These are phyloP conservation scores for Aspergillus ruber DNA, from an alignment of 2,329 filamentous ascomycete genomes.

Conservation along the genomic window DNA sequence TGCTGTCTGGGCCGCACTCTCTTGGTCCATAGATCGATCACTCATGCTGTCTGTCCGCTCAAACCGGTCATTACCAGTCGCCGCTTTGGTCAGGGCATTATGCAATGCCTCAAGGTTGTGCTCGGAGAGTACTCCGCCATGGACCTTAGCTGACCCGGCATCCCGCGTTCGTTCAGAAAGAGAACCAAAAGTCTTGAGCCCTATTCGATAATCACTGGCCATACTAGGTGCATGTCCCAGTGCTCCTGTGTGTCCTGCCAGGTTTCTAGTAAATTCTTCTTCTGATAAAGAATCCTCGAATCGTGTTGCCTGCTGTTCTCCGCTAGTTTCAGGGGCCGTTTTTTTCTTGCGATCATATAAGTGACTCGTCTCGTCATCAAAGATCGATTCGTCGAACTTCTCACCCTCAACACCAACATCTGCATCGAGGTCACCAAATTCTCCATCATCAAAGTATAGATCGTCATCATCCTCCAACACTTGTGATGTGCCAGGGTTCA, in stretches of 20 bases:
- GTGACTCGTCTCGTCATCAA: constrained; percentile 42
- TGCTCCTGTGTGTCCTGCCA: constrained; percentile 7
- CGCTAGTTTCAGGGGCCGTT: constrained; percentile 8
- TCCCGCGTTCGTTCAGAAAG: constrained; percentile 21
- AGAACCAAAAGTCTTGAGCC: constrained; percentile 17
- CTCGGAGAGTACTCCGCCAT: constrained; percentile 42
- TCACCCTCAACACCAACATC: constrained; percentile 24
- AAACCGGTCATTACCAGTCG: constrained; percentile 70
- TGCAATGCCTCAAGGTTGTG: constrained; percentile 68
- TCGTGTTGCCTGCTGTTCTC: background rate
- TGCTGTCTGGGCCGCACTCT: constrained; percentile 27
- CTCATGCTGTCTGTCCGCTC: constrained; percentile 51
- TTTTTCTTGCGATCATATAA: constrained; percentile 34
- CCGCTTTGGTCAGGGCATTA: constrained; percentile 74
- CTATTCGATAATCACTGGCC: constrained; percentile 25
- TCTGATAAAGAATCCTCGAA: constrained; percentile 4
- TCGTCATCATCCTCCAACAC: constrained; percentile 27
- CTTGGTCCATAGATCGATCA: constrained; percentile 31
- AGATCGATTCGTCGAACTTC: constrained; percentile 43
- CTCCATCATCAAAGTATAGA: constrained; percentile 44
- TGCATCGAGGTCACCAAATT: constrained; percentile 35
- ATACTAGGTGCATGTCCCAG: constrained; percentile 31
- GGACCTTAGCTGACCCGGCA: constrained; percentile 29
- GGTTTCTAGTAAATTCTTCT: constrained; percentile 6
- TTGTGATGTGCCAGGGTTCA: constrained; percentile 4